Conservation (phyloP, 352 stramenopile genomes). For the Phytophthora agathidicida region DNA sequence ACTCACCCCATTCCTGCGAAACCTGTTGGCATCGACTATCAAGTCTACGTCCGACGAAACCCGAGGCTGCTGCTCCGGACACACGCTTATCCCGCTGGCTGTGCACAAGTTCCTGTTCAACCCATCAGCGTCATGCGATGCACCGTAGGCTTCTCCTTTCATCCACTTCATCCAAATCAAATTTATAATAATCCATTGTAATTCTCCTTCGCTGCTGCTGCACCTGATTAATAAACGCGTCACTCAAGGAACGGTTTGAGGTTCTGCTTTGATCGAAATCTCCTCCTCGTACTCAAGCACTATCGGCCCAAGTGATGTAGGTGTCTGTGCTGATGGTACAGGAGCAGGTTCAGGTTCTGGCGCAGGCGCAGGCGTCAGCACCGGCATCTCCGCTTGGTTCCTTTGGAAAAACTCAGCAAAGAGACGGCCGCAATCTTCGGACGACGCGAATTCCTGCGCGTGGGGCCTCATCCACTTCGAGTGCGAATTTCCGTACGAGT, state of each 20-base stretch:
- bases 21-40: constrained; percentile 11
- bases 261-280: constrained; percentile 7
- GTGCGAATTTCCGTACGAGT: constrained; percentile 54
- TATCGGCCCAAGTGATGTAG: constrained; percentile 21
- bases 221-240: constrained; percentile 5
- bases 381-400: constrained; percentile 49
- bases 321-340: not conserved
- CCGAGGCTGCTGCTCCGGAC: constrained; percentile 13
- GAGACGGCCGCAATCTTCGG: constrained; percentile 49
- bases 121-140: constrained; percentile 2
- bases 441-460: constrained; percentile 65
- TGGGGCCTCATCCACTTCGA: constrained; percentile 81
- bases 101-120: constrained; percentile 27
- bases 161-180: no score
- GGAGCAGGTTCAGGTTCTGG: constrained; percentile 5
- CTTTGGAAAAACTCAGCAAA: constrained; percentile 64
- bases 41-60: constrained; percentile 1
- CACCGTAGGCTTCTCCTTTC: not conserved
- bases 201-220: no score
- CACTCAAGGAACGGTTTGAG: constrained; percentile 8
- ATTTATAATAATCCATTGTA: no score
- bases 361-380: constrained; percentile 17
- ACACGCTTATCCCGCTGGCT: constrained; percentile 9
- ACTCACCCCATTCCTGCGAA: constrained; percentile 22
- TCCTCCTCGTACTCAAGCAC: constrained; percentile 51